Percentiles rank a stretch among this genome's conserved stretches.
Conservation (phyloP, 352 stramenopile species). For the Pythium myriotylum region DNA sequence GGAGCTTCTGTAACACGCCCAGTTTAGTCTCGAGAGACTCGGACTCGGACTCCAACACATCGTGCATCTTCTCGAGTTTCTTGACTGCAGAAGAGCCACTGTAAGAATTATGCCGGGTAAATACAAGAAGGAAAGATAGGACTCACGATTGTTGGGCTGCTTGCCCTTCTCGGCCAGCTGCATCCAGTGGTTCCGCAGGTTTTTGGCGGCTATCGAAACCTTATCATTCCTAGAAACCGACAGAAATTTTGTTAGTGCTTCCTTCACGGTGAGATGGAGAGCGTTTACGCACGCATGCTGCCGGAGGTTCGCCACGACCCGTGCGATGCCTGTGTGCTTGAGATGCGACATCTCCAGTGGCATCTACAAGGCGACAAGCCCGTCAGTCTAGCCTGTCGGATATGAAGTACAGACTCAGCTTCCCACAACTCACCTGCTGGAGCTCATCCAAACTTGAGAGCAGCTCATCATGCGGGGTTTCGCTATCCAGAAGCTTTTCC, state of each 20-base stretch:
- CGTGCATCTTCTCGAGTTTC: slow-evolving; percentile 54
- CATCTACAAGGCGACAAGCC: slow-evolving; percentile 36
- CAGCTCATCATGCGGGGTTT: slow-evolving; percentile 74
- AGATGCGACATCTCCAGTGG: slow-evolving; percentile 60
- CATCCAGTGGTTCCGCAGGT: slow-evolving; percentile 76
- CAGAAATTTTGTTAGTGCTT: slow-evolving; percentile 3
- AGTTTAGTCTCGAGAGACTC: slow-evolving; percentile 42
- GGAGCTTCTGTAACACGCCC: slow-evolving; percentile 55
- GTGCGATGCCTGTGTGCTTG: slow-evolving; percentile 69
- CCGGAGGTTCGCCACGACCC: slow-evolving; percentile 62
- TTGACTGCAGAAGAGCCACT: slow-evolving; percentile 9
- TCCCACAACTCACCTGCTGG: slow-evolving; percentile 29
- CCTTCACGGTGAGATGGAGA: not conserved
- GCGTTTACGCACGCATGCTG: slow-evolving; percentile 63
- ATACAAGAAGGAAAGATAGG: no score
- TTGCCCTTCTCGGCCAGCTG: slow-evolving; percentile 54
- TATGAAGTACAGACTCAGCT: no score
- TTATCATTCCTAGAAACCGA: slow-evolving; percentile 66
- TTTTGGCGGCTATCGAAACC: slow-evolving; percentile 66
- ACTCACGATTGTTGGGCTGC: slow-evolving; percentile 19
- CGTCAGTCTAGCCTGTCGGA: no score
- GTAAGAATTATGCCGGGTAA: no score
- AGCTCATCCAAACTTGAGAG: slow-evolving; percentile 57
- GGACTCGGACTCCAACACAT: slow-evolving; percentile 45
- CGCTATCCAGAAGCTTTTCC: slow-evolving; percentile 45